These are phyloP conservation scores for Saccharomycopsis fibuligera DNA, from an alignment of 805 yeast species.

Conservation along the genomic window DNA sequence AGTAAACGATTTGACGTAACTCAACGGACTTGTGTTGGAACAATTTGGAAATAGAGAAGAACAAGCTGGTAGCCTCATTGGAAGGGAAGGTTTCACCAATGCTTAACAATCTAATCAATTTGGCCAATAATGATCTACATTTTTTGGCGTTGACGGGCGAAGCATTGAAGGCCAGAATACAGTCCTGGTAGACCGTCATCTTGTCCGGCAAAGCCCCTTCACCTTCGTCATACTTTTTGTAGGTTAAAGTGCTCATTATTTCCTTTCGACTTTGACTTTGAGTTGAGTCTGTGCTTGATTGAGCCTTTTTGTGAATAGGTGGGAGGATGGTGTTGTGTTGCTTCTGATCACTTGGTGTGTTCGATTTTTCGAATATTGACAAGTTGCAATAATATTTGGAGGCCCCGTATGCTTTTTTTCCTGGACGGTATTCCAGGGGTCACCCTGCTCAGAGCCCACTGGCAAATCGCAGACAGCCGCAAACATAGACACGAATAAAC, in stretches of 20 bases:
- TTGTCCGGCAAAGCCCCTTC: slow-evolving; percentile 76
- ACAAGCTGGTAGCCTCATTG: slow-evolving; percentile 85
- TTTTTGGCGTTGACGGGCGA: slow-evolving; percentile 83
- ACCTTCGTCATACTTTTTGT: slow-evolving; percentile 72
- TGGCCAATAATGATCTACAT: slow-evolving; percentile 77
- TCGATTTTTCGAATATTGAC: too few relatives aligned
- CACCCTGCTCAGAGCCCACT: too few relatives aligned
- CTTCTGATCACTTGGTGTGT: too few relatives aligned
- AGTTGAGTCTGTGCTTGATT: too few relatives aligned
- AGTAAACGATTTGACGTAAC: slow-evolving; percentile 86
- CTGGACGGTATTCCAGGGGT: too few relatives aligned
- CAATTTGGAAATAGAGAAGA: slow-evolving; percentile 88
- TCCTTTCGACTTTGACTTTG: too few relatives aligned
- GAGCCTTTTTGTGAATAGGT: too few relatives aligned
- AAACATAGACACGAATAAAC: too few relatives aligned
- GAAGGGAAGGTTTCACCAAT: slow-evolving; percentile 83
- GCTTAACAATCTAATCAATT: slow-evolving; percentile 74
- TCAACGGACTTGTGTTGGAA: slow-evolving; percentile 86
- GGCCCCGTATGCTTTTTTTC: too few relatives aligned
- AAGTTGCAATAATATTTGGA: too few relatives aligned
- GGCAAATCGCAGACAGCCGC: too few relatives aligned
- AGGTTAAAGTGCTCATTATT: slow-evolving; percentile 13
- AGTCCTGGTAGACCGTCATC: slow-evolving; percentile 96
- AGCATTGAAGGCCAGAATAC: slow-evolving; percentile 87
- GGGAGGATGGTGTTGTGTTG: too few relatives aligned